These are phyloP conservation scores for Boletus rubroflammeus DNA, from an alignment of 768 basidiomycete genomes.

Conservation along the genomic window DNA sequence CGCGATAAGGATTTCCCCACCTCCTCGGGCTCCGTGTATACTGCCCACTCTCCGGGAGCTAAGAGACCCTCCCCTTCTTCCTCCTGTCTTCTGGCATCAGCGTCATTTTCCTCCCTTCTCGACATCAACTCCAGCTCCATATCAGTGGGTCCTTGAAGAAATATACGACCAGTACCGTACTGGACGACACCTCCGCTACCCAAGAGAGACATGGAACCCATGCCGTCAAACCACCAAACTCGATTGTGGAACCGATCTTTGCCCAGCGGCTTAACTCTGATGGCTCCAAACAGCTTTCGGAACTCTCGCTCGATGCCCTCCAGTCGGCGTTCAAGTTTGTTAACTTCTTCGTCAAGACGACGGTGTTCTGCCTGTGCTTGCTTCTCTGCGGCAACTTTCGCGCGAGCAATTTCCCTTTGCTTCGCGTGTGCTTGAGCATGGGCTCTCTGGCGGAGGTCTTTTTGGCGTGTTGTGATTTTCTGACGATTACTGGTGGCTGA, in stretches of 20 bases:
- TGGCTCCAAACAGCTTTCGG: slow-evolving; percentile 78
- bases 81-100: slow-evolving; percentile 58
- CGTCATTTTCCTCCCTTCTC: slow-evolving; percentile 48
- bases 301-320: slow-evolving; percentile 93
- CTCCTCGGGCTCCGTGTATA: slow-evolving; percentile 83
- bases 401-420: slow-evolving; percentile 74
- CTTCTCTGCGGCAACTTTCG: slow-evolving; percentile 75
- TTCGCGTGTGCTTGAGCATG: slow-evolving; percentile 63
- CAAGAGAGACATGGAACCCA: slow-evolving; percentile 79
- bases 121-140: slow-evolving; percentile 72
- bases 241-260: slow-evolving; percentile 92
- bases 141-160: slow-evolving; percentile 88
- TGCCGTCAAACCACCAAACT: slow-evolving; percentile 98
- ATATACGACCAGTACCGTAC: slow-evolving; percentile 87
- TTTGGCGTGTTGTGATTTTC: slow-evolving; percentile 48
- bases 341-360: slow-evolving; percentile 83
- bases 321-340: slow-evolving; percentile 73
- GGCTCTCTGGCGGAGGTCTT: slow-evolving; percentile 50
- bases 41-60: slow-evolving; percentile 82
- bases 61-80: slow-evolving; percentile 84
- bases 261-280: slow-evolving; percentile 86
- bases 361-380: slow-evolving; percentile 81
- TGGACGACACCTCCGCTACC: slow-evolving; percentile 74
- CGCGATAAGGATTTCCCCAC: slow-evolving; percentile 37
- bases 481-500: slow-evolving; percentile 39